These are phyloP conservation scores for Xylaria palmicola DNA, from an alignment of 495 filamentous ascomycete species.

Conservation along the genomic window DNA sequence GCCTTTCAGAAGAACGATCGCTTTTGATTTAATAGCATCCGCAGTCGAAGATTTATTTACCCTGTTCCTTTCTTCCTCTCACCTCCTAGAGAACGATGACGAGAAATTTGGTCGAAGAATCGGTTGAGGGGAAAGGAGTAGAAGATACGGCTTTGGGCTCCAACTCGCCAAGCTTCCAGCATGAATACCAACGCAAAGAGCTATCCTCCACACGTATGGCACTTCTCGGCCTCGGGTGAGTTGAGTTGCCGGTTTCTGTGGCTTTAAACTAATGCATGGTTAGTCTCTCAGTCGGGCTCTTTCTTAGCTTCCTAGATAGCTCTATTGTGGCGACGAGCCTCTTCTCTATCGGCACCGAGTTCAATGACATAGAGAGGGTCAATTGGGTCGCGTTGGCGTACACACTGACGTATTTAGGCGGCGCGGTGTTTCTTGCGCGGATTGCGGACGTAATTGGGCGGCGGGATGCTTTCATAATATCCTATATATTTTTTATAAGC, in stretches of 20 bases:
- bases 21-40: not conserved
- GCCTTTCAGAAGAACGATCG: not conserved
- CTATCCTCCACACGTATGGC: constrained; percentile 19
- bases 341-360: constrained; percentile 42
- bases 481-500: constrained; percentile 51
- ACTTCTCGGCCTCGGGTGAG: constrained; percentile 24
- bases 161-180: constrained; percentile 13
- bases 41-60: not conserved
- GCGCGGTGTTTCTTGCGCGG: constrained; percentile 48
- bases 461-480: constrained; percentile 44
- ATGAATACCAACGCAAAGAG: constrained; percentile 15
- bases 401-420: constrained; percentile 44
- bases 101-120: constrained; percentile 1
- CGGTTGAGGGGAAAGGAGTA: not conserved
- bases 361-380: constrained; percentile 31
- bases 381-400: constrained; percentile 52
- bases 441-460: constrained; percentile 55
- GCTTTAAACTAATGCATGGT: constrained; percentile 13
- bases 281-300: constrained; percentile 30
- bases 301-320: constrained; percentile 43
- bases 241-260: not conserved
- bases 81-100: not conserved
- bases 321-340: constrained; percentile 50
- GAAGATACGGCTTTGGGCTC: constrained; percentile 1
- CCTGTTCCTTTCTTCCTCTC: not conserved